Evolutionary conservation across 345 rosid genomes (phyloP).

Genomic region (rapeseed (Brassica napus)): Da-Ae NC_063448.1:51590501-51591000

Average conservation of each 20-base stretch:
- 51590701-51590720: not conserved
- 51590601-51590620: not conserved
- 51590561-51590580: no score
- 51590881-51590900: constrained; percentile 34
- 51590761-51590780: constrained; percentile 8
- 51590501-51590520: no score
- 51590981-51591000: not conserved
- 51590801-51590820: constrained; percentile 12
- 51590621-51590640: not conserved
- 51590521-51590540: no score
- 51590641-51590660: constrained; percentile 12
- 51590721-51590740: not conserved
- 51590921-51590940: not conserved
- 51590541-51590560: no score
- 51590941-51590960: not conserved
- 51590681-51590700: no score
- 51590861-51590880: constrained; percentile 10
- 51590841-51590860: not conserved
- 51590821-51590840: constrained; percentile 10
- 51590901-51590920: not conserved
- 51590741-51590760: constrained; percentile 18
- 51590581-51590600: no score
- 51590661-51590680: no score
- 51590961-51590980: not conserved
- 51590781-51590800: constrained; percentile 28